Evolutionary conservation across 495 filamentous ascomycete species (phyloP).

Genomic region (Tuber calosporum): DNA sequence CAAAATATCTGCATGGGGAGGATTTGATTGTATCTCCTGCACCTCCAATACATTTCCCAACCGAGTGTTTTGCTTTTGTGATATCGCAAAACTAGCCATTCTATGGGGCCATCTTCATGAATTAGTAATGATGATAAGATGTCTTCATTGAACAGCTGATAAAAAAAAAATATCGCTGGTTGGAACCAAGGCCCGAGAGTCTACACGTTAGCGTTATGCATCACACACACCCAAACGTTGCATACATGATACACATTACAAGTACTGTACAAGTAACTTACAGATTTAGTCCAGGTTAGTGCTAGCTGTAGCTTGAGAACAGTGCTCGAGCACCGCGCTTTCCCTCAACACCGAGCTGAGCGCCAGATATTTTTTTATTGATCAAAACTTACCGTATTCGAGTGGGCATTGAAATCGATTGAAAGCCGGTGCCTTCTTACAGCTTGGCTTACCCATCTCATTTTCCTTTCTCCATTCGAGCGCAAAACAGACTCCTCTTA

Average conservation of each 20-base stretch:
- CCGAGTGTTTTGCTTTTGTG: slow-evolving; percentile 14
- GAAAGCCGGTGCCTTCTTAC: background rate
- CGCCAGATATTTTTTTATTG: background rate
- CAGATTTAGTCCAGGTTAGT: no score
- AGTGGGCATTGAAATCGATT: background rate
- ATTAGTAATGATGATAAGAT: background rate
- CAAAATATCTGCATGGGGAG: background rate
- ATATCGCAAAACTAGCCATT: slow-evolving; percentile 11
- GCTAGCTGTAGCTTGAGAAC: no score
- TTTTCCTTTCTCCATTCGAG: slow-evolving; percentile 18
- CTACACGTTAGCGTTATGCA: background rate
- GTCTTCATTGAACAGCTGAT: background rate
- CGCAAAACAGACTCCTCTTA: slow-evolving; percentile 23
- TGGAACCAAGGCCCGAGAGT: background rate
- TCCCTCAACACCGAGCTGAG: background rate
- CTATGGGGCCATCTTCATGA: background rate
- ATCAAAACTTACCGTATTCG: background rate
- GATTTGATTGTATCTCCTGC: slow-evolving; percentile 1
- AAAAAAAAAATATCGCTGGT: background rate
- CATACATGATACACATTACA: background rate
- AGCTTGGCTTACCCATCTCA: slow-evolving; percentile 12
- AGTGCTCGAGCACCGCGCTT: background rate
- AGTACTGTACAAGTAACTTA: no score
- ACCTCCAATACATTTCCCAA: slow-evolving; percentile 3
- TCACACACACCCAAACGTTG: background rate